Conservation (phyloP, 768 basidiomycete species). For the Phanerodontia chrysosporium region DNA sequence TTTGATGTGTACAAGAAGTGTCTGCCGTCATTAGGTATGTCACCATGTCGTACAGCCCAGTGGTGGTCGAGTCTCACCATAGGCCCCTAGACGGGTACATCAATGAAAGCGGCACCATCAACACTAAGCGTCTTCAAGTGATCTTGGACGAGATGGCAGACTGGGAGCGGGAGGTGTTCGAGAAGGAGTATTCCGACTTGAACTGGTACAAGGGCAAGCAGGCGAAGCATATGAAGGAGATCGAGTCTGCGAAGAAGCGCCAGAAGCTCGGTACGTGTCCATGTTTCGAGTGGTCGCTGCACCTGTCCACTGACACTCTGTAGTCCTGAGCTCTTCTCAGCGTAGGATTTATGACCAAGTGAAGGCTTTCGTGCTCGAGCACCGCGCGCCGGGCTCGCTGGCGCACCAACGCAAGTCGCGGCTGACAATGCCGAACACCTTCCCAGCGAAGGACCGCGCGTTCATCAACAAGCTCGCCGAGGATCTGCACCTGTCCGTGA, state of each 20-base stretch:
- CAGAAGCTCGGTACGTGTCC: conserved; percentile 54
- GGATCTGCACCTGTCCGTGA: conserved; percentile 69
- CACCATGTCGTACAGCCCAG: no score
- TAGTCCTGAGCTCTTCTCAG: conserved; percentile 72
- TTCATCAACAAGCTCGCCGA: conserved; percentile 76
- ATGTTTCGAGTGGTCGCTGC: neutral
- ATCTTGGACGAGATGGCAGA: conserved; percentile 84
- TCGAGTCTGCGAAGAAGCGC: conserved; percentile 57
- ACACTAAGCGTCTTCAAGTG: conserved; percentile 74
- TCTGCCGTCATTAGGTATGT: conserved; percentile 64
- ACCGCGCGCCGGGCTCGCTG: conserved; percentile 32
- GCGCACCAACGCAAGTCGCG: conserved; percentile 32
- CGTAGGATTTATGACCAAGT: conserved; percentile 76
- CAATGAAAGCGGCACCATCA: conserved; percentile 84
- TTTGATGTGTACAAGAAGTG: conserved; percentile 96
- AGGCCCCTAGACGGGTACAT: conserved; percentile 74
- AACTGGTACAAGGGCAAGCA: conserved; percentile 97
- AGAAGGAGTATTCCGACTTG: conserved; percentile 84
- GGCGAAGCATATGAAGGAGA: conserved; percentile 60
- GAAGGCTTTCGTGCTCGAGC: conserved; percentile 62
- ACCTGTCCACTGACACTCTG: neutral
- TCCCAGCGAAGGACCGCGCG: conserved; percentile 73
- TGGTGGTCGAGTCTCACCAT: neutral
- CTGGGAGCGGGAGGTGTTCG: conserved; percentile 88
- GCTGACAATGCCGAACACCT: conserved; percentile 70